These are phyloP conservation scores for Chrysophaeum taylorii DNA, from an alignment of 352 stramenopile species.

Conservation along the genomic window DNA sequence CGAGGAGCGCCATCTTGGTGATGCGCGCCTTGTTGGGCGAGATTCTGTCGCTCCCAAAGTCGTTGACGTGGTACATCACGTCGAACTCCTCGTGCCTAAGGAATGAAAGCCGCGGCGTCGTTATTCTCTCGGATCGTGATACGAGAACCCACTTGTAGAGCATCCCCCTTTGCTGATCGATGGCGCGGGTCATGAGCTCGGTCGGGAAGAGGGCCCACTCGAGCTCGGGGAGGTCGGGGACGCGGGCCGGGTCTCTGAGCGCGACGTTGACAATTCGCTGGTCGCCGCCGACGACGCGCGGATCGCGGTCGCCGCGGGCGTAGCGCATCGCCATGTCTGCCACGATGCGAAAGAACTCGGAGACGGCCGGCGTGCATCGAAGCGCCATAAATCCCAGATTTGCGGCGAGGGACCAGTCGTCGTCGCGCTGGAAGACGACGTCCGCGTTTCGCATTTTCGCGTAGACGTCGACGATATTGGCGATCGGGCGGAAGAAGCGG, in stretches of 20 bases:
- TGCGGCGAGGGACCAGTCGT: background rate
- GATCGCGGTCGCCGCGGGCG: background rate
- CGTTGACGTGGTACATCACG: background rate
- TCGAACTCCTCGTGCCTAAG: background rate
- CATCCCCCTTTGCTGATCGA: background rate
- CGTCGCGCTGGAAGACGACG: conserved; percentile 5
- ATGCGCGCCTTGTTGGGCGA: background rate
- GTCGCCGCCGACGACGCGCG: background rate
- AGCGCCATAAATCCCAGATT: conserved; percentile 4
- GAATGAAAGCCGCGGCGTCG: too few species aligned
- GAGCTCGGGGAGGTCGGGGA: background rate
- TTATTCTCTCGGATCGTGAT: too few species aligned
- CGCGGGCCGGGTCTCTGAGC: background rate
- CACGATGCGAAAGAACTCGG: background rate
- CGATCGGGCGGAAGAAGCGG: background rate
- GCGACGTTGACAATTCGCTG: background rate
- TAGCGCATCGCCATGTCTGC: background rate
- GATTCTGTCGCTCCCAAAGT: background rate
- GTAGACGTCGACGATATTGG: background rate
- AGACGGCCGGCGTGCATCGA: background rate
- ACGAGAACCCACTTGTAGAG: too few species aligned
- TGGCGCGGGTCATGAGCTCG: background rate
- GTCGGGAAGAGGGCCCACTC: background rate
- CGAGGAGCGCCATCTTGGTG: background rate
- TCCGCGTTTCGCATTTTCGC: background rate